These are phyloP conservation scores for Camellia japonica DNA, from an alignment of 148 eudicot species.

Conservation along the genomic window DNA sequence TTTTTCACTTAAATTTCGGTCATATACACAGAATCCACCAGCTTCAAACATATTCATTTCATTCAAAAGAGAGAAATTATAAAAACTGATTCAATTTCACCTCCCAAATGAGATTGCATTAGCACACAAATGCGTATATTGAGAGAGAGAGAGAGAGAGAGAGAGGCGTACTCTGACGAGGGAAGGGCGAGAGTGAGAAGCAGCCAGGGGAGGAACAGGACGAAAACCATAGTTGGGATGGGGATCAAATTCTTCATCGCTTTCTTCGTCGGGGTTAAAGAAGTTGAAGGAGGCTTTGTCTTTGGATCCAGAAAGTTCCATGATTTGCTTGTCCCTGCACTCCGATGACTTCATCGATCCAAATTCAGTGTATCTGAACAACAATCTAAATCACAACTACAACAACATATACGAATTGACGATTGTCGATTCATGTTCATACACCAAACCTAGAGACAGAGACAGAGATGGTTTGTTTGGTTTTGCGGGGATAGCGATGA, in stretches of 20 bases:
- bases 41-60: not conserved
- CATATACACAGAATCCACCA: not conserved
- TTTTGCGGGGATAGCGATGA: too few relatives aligned
- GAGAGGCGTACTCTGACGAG: not conserved
- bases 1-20: too few relatives aligned
- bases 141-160: constrained; percentile 6
- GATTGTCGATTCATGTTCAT: too few relatives aligned
- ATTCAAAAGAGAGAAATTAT: not conserved
- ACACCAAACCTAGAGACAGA: too few relatives aligned
- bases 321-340: constrained; percentile 16
- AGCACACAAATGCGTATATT: not conserved
- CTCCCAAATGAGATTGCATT: not conserved
- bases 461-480: too few relatives aligned
- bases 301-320: not conserved
- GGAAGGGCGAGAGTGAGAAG: not conserved
- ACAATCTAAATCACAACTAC: not conserved
- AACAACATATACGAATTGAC: too few relatives aligned
- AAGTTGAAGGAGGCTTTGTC: constrained; percentile 1
- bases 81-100: not conserved
- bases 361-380: not conserved
- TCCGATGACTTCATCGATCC: constrained; percentile 14
- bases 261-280: constrained; percentile 6
- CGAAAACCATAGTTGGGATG: too few relatives aligned
- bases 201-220: not conserved
- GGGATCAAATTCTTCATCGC: constrained; percentile 7